Conservation (phyloP, 1,139 yeast species). For the Zygoascus hellenicus region DNA sequence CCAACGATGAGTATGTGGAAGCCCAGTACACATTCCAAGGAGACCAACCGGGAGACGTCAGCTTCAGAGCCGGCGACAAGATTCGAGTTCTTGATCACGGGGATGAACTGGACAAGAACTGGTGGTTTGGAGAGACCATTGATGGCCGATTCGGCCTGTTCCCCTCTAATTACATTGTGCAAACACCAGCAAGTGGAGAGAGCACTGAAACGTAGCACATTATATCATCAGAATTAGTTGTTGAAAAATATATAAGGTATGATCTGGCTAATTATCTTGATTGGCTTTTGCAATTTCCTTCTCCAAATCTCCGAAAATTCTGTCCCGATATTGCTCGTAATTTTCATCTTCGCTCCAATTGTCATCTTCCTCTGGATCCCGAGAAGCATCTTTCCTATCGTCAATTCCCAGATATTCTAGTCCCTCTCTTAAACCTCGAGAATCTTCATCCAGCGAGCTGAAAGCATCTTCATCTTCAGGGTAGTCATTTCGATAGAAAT, state of each 20-base stretch:
- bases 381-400: slow-evolving; percentile 15
- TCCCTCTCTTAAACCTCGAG: slow-evolving; percentile 26
- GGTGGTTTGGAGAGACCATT: slow-evolving; percentile 56
- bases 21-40: slow-evolving; percentile 36
- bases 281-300: slow-evolving; percentile 9
- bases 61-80: slow-evolving; percentile 45
- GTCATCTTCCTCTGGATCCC: slow-evolving; percentile 20
- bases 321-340: slow-evolving; percentile 26
- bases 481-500: slow-evolving; percentile 85
- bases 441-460: slow-evolving; percentile 21
- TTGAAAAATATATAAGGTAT: background rate
- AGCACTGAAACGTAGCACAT: background rate
- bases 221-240: background rate
- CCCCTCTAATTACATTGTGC: slow-evolving; percentile 45
- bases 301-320: slow-evolving; percentile 25
- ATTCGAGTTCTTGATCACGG: slow-evolving; percentile 41
- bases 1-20: slow-evolving; percentile 27
- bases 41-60: slow-evolving; percentile 44
- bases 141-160: slow-evolving; percentile 47
- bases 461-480: slow-evolving; percentile 64
- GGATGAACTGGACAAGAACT: slow-evolving; percentile 38
- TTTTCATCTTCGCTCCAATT: slow-evolving; percentile 23
- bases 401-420: slow-evolving; percentile 18
- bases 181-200: background rate
- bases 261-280: background rate